Evolutionary conservation across 2,329 filamentous ascomycete genomes (phyloP), one percentile per base, ranked within the genome.

Genomic region (Fusarium sp.): DNA sequence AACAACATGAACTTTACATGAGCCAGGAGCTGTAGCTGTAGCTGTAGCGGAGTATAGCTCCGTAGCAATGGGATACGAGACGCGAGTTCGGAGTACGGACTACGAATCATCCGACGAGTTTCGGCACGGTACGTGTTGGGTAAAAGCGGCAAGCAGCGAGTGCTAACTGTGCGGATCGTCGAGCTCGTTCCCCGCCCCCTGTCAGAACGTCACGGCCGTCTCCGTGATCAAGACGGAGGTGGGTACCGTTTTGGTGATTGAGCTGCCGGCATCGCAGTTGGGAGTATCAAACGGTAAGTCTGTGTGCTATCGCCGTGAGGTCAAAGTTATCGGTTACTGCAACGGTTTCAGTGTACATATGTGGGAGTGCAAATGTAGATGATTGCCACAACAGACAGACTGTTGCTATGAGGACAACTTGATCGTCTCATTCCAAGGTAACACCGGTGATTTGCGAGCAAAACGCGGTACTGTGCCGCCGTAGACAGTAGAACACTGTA

Each of bases 171-270:
- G 34, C 56, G 67, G 62, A 53, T 63, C 41, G 42, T 37, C 46
- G 31, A 41, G 19, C 30, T 34, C 14, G 50, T 67, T 70, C 66
- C 67, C 67, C 67, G 66, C 30, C 67, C 67, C 67, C 26, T 57
- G 67, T 67, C 46, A 39, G 44, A 52, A 52, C 44, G 23, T 50
- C 48, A 51, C 62, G 67, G 67, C 48, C 41, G 48, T 60, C 67
- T 70, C 67, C 67, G 67, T 70, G 49, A 55, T 44, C 44, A 45
- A 43, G 66, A 70, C 67, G 67, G 67, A 70, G 53, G 66, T 69
- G 52, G 67, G 62, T 46, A 70, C 62, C 54, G 62, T 69, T 69
- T 68, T 66, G 44, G 61, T 49, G 43, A 41, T 55, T 52, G 51
- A 61, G 30, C 45, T 59, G 64, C 64, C 65, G 54, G 64, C 57